Conservation (phyloP, 2,329 filamentous ascomycete genomes). For the Fusarium tricinctum region DNA sequence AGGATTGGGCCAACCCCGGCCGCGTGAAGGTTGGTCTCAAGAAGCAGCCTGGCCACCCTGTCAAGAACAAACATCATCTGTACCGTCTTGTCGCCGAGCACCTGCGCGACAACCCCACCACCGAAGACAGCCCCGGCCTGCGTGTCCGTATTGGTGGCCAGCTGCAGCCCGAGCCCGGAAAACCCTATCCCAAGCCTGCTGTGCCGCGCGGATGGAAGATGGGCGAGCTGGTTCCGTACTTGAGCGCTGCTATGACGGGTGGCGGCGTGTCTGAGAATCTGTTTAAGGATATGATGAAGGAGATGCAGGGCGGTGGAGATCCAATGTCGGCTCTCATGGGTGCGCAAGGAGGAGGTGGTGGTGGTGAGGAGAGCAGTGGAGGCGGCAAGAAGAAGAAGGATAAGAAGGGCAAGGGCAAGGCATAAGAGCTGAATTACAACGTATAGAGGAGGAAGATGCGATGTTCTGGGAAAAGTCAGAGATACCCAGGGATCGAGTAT, state of each 20-base stretch:
- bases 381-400: slow-evolving; percentile 61
- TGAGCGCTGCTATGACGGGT: slow-evolving; percentile 90
- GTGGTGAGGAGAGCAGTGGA: slow-evolving; percentile 48
- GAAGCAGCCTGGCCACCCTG: slow-evolving; percentile 44
- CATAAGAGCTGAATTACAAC: slow-evolving; percentile 34
- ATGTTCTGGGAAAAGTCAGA: slow-evolving; percentile 35
- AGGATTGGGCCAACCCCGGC: slow-evolving; percentile 98
- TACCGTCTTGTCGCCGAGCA: slow-evolving; percentile 84
- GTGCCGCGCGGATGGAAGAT: slow-evolving; percentile 94
- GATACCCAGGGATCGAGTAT: slow-evolving; percentile 40
- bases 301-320: slow-evolving; percentile 75
- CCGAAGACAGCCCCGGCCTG: slow-evolving; percentile 75
- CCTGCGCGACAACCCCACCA: slow-evolving; percentile 83
- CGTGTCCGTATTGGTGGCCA: slow-evolving; percentile 80
- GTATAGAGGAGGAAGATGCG: slow-evolving; percentile 6
- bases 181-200: slow-evolving; percentile 78
- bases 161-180: slow-evolving; percentile 71
- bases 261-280: slow-evolving; percentile 95
- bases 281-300: slow-evolving; percentile 96
- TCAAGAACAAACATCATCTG: slow-evolving; percentile 88
- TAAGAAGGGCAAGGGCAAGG: slow-evolving; percentile 62
- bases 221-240: slow-evolving; percentile 83
- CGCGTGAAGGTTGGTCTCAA: slow-evolving; percentile 82
- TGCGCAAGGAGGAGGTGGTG: slow-evolving; percentile 52
- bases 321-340: slow-evolving; percentile 62